Percentiles rank a stretch among this genome's conserved stretches.
Evolutionary conservation across 2,329 filamentous ascomycete species (phyloP).

Genomic region (Aspergillus novofumigatus): DNA sequence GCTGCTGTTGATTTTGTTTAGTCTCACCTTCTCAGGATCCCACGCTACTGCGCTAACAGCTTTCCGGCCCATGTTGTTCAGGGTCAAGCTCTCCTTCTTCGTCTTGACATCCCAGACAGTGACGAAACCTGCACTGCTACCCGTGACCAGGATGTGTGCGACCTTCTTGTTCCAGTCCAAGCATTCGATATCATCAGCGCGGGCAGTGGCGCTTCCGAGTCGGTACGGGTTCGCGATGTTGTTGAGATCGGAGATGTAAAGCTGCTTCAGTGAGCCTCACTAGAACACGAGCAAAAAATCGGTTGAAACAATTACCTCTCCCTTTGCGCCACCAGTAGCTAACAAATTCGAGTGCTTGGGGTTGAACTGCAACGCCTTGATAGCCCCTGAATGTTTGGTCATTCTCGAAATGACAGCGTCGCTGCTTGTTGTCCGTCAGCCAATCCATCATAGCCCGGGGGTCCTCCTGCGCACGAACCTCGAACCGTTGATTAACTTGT

Average conservation of each 20-base stretch:
- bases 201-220: slow-evolving; percentile 79
- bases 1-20: background rate
- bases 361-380: slow-evolving; percentile 97
- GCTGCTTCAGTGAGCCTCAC: slow-evolving; percentile 31
- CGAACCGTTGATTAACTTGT: slow-evolving; percentile 54
- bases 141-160: slow-evolving; percentile 90
- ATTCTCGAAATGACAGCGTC: slow-evolving; percentile 84
- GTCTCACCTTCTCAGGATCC: slow-evolving; percentile 76
- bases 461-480: slow-evolving; percentile 37
- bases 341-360: slow-evolving; percentile 85
- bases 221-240: slow-evolving; percentile 84
- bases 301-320: slow-evolving; percentile 53
- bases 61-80: slow-evolving; percentile 87
- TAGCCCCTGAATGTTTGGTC: slow-evolving; percentile 83
- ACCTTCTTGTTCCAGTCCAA: slow-evolving; percentile 99
- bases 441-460: slow-evolving; percentile 3
- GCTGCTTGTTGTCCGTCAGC: slow-evolving; percentile 27
- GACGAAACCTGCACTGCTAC: slow-evolving; percentile 87
- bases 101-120: slow-evolving; percentile 98
- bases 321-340: slow-evolving; percentile 88
- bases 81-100: slow-evolving; percentile 92
- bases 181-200: slow-evolving; percentile 92
- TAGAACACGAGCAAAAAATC: background rate
- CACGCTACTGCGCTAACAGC: slow-evolving; percentile 92
- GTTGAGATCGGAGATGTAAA: slow-evolving; percentile 93